Percentiles rank a stretch among this genome's conserved stretches.
Conservation (phyloP, 495 filamentous ascomycete species). For the Penicillium paxilli region DNA sequence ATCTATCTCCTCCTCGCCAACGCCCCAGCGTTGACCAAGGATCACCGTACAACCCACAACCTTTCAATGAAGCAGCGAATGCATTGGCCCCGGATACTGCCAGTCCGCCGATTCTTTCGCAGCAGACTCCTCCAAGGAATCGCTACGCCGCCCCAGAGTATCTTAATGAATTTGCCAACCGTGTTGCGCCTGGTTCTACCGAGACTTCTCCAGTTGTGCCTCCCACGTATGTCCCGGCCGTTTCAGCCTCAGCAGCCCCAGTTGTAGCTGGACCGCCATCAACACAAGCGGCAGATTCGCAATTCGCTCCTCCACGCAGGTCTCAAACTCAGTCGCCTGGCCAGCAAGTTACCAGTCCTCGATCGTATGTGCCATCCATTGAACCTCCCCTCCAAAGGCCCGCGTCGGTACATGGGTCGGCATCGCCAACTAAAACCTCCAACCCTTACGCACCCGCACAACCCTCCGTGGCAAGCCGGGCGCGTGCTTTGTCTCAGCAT, state of each 20-base stretch:
- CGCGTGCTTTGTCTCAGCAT: constrained; percentile 42
- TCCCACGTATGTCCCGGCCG: constrained; percentile 2
- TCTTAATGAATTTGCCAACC: constrained; percentile 56
- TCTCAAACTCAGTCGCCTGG: constrained; percentile 88
- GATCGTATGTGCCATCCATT: constrained; percentile 42
- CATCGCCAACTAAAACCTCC: constrained; percentile 46
- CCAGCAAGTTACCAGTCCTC: constrained; percentile 50
- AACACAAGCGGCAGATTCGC: constrained; percentile 22
- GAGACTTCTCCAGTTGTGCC: constrained; percentile 29
- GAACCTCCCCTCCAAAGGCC: constrained; percentile 64
- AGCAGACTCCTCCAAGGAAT: constrained; percentile 31
- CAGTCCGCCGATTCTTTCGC: constrained; percentile 11
- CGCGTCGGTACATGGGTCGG: constrained; percentile 63
- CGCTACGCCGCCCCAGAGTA: constrained; percentile 44
- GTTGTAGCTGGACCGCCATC: constrained; percentile 33
- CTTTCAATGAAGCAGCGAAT: constrained; percentile 5
- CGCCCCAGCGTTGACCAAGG: constrained; percentile 21
- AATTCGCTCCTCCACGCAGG: constrained; percentile 60
- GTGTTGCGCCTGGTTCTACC: constrained; percentile 45
- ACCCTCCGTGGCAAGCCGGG: constrained; percentile 26
- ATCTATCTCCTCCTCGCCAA: constrained; percentile 25
- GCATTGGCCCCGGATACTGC: background rate
- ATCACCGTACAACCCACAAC: constrained; percentile 10
- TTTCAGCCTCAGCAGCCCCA: constrained; percentile 26
- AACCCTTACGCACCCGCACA: constrained; percentile 38